A percentile compares a stretch with the other conserved stretches of the same genome.
Evolutionary conservation across 2,329 filamentous ascomycete species (phyloP).

Genomic region (Pseudogymnoascus sp.): DNA sequence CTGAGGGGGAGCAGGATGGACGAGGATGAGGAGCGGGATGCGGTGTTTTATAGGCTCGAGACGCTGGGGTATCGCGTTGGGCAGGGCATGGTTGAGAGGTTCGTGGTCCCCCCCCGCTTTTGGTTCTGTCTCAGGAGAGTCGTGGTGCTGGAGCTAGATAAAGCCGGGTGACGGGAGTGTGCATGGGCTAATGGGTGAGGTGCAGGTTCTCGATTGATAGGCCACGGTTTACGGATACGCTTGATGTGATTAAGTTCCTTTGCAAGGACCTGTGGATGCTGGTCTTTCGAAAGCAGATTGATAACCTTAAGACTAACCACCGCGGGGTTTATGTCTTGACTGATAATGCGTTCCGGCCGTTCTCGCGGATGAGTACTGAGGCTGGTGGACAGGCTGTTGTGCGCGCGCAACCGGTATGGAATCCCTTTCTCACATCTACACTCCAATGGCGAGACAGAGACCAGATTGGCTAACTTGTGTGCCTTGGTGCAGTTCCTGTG

Average conservation of each 20-base stretch:
- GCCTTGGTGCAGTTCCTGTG: conserved; percentile 65
- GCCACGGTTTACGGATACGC: conserved; percentile 81
- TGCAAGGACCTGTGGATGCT: conserved; percentile 98
- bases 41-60: conserved; percentile 79
- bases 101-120: conserved; percentile 26
- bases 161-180: neutral
- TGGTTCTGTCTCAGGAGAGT: neutral
- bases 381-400: conserved; percentile 64
- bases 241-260: conserved; percentile 96
- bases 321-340: conserved; percentile 95
- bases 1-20: conserved; percentile 42
- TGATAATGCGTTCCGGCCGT: conserved; percentile 83
- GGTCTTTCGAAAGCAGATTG: conserved; percentile 92
- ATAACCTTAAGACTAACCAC: conserved; percentile 98
- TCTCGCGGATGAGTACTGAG: conserved; percentile 83
- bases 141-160: conserved; percentile 18
- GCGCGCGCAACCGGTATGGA: conserved; percentile 70
- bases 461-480: conserved; percentile 16
- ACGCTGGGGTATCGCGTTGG: conserved; percentile 85
- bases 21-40: conserved; percentile 77
- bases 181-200: neutral
- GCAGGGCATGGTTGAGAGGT: conserved; percentile 87
- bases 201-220: conserved; percentile 72
- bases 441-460: conserved; percentile 15
- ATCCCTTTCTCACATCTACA: conserved; percentile 1